Evolutionary conservation across 768 basidiomycete species (phyloP).

Genomic region (Hysterangium stoloniferum): DNA sequence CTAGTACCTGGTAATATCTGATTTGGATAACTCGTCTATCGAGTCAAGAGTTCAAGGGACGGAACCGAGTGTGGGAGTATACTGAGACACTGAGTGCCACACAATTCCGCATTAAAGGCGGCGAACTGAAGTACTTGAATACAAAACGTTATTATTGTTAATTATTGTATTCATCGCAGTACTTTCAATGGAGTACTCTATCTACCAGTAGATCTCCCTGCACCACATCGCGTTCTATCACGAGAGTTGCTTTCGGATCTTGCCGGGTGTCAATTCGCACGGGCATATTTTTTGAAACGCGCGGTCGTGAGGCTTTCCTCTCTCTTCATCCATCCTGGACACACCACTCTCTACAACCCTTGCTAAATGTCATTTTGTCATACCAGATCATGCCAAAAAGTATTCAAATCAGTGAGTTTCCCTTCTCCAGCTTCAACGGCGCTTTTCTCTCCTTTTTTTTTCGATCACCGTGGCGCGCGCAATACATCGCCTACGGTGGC

Average conservation of each 20-base stretch:
- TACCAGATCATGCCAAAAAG: conserved; percentile 35
- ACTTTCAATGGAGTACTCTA: too few species aligned
- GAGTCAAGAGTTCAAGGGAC: too few species aligned
- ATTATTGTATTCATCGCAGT: too few species aligned
- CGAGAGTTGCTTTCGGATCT: conserved; percentile 12
- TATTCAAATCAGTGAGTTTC: conserved; percentile 20
- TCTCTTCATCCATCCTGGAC: conserved; percentile 34
- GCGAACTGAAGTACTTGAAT: too few species aligned
- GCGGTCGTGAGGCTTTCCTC: conserved; percentile 6
- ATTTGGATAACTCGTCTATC: too few species aligned
- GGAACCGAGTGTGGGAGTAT: too few species aligned
- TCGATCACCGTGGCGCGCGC: background rate
- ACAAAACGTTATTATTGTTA: too few species aligned
- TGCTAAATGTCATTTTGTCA: conserved; percentile 24
- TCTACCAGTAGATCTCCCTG: too few species aligned
- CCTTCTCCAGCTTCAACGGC: conserved; percentile 28
- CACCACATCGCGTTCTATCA: too few species aligned
- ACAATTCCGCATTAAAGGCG: too few species aligned
- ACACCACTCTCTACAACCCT: conserved; percentile 31
- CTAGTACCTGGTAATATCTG: too few species aligned
- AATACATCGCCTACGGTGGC: background rate
- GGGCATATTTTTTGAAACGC: background rate
- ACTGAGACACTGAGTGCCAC: too few species aligned
- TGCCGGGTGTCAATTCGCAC: conserved; percentile 4
- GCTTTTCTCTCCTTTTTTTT: conserved; percentile 12